Evolutionary conservation across 805 yeast genomes (phyloP), one percentile per base, ranked within the genome.

Genomic region (Pichia heedii): DNA sequence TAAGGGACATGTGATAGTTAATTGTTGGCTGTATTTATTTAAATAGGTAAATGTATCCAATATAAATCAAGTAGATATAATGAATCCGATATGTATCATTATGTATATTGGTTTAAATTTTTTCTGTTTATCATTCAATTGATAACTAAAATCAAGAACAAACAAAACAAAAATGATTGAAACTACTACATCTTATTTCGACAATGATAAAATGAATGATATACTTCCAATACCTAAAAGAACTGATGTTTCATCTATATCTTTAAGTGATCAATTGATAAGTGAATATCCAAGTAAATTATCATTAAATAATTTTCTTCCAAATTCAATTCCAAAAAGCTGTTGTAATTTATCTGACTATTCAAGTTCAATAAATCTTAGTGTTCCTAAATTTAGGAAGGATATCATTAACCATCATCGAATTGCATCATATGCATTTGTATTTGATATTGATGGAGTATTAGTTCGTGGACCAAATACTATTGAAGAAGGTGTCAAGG

Each of bases 371-470:
- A 21, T 13, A 20, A 24, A 16, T 22, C 15, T 12, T 6, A 8
- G 15, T 5, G n/a, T 9, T 22, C 9, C 5, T 13, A 26, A 36
- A 22, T 11, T 5, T 10, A 22, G 30, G 15, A 29, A 22, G 26
- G 41, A 10, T 18, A 36, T 12, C 37, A 71, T 83, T 50, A 84
- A 81, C 56, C 90, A 83, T 58, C 74, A 67, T 34, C 69, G 90
- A 57, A 79, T 83, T 34, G 88, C 89, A 1, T 78, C 84, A 3
- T 83, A 83, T 57, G 95, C 95, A 2, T 87, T 87, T 68, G 93
- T 94, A 34, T 87, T 88, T 61, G 96, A 88, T 65, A 87, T 87
- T 44, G 96, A 87, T 59, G 96, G 96, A 36, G 96, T 87, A 38
- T 76, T 87, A 37, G 79, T 87, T 50, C 73, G 84, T 47, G 95